Base-by-base conservation (phyloP, 352 stramenopile species). In the Phytopythium ostracodes region DNA sequence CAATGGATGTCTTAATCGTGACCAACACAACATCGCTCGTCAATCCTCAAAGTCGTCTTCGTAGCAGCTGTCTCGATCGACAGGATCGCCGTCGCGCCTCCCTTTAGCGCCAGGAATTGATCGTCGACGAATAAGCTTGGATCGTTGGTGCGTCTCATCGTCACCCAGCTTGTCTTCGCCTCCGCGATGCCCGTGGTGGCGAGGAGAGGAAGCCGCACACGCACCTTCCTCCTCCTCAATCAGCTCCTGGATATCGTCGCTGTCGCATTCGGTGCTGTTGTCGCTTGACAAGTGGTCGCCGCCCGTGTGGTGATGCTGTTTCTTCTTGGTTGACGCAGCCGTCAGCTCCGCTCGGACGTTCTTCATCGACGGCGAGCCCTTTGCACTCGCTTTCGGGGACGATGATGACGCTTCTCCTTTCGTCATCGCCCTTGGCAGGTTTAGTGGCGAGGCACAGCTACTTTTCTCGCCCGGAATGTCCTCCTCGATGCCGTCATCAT, bases 1-100 rank as follows among this genome's bases (percentile, higher is more conserved):
- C 46, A 33, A 12, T 55, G n/a, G 24, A 35, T 55, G 49, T 55
- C 27, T 53, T 9, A 35, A 35, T 35, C 17, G 47, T 10, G 27
- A 25, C 50, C 29, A n/a, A n/a, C n/a, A n/a, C n/a, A n/a, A n/a
- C n/a, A n/a, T n/a, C n/a, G n/a, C 17, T 44, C 11, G 11, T 59
- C 72, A 92, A 24, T 89, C 81, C 49, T 94, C 85, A 69, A 94
- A 94, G 59, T 92, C 85, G 52, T 92, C 83, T 70, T 94, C 85
- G 53, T 91, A 92, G 52, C 71, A 75, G 51, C 44, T 72, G 40
- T 87, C 81, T 4, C 79, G 72, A 31, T 89, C 80, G 24, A 84
- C 57, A 11, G 78, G 74, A 22, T 79, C 72, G 15, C 66, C 51
- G 4, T 54, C 55, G 31, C 44, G 61, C 43, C 27, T 25, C 4